These are phyloP conservation scores for Baorangia bicolor DNA, from an alignment of 768 basidiomycete species.

Conservation along the genomic window DNA sequence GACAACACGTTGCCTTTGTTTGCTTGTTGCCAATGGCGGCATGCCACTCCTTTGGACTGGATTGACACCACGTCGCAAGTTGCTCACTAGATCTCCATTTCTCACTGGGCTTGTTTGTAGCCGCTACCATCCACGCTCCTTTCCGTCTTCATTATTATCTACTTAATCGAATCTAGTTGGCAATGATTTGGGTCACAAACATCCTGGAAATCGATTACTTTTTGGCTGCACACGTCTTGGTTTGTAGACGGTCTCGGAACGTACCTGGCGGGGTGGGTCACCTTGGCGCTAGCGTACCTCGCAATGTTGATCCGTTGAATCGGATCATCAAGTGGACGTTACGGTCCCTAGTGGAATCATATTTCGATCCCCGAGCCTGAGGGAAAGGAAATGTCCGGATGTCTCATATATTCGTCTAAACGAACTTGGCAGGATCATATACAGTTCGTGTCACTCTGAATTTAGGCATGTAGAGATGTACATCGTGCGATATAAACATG, in stretches of 20 bases:
- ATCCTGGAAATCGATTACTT: conserved; percentile 5
- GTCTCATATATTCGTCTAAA: background rate
- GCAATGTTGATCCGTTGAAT: background rate
- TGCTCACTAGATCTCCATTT: conserved; percentile 16
- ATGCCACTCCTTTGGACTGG: conserved; percentile 24
- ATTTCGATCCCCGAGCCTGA: background rate
- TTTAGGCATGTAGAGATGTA: background rate
- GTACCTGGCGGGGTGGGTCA: background rate
- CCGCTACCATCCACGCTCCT: conserved; percentile 13
- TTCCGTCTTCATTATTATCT: conserved; percentile 23
- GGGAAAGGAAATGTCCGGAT: background rate
- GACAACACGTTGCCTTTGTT: conserved; percentile 13
- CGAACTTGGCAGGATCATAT: too few species aligned
- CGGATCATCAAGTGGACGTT: background rate
- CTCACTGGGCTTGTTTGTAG: conserved; percentile 1
- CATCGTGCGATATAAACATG: background rate
- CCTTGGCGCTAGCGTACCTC: background rate
- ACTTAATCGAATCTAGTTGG: conserved; percentile 29
- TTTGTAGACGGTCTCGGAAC: background rate
- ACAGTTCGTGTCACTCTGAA: background rate
- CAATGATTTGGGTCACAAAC: conserved; percentile 15
- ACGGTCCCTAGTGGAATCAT: background rate
- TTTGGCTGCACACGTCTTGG: background rate
- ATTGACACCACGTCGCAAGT: conserved; percentile 7
- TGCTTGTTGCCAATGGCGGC: background rate